Evolutionary conservation across 345 rosid species (phyloP).

Genomic region (Toxicodendron radicans): DNA sequence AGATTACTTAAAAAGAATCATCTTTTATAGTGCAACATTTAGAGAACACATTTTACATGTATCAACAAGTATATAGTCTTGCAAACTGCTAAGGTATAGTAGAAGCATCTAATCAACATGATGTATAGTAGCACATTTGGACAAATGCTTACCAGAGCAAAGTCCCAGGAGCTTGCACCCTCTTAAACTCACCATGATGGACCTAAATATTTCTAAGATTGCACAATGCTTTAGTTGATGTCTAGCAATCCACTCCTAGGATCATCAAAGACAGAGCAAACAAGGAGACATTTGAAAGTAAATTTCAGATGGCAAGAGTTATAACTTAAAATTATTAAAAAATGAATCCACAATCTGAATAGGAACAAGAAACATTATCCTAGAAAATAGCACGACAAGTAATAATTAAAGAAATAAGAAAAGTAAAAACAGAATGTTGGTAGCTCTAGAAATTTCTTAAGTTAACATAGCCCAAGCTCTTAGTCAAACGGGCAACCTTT

Average conservation of each 20-base stretch:
- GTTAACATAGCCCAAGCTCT: slow-evolving; percentile 8
- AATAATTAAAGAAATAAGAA: not conserved
- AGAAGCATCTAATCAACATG: slow-evolving; percentile 16
- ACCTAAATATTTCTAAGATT: slow-evolving; percentile 22
- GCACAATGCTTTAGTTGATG: slow-evolving; percentile 16
- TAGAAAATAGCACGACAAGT: not conserved
- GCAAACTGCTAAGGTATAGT: slow-evolving; percentile 11
- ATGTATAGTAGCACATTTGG: slow-evolving; percentile 6
- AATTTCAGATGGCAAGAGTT: slow-evolving; percentile 4
- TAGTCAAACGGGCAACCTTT: not conserved
- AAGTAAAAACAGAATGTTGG: slow-evolving; percentile 2
- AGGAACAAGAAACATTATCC: not conserved
- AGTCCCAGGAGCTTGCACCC: slow-evolving; percentile 88
- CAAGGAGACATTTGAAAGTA: slow-evolving; percentile 1
- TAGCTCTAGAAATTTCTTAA: not conserved
- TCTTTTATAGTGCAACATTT: not conserved
- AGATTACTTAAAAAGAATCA: not conserved
- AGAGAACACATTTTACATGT: not conserved
- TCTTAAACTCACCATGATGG: slow-evolving; percentile 84
- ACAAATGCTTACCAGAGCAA: slow-evolving; percentile 68
- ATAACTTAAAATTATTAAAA: not conserved
- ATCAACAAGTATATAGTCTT: not conserved
- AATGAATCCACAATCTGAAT: slow-evolving; percentile 11
- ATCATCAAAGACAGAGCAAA: slow-evolving; percentile 18
- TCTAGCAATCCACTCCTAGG: slow-evolving; percentile 26